Base-by-base conservation (phyloP, 192 early-diverging fungal genomes). In the Backusella morwellensis region DNA sequence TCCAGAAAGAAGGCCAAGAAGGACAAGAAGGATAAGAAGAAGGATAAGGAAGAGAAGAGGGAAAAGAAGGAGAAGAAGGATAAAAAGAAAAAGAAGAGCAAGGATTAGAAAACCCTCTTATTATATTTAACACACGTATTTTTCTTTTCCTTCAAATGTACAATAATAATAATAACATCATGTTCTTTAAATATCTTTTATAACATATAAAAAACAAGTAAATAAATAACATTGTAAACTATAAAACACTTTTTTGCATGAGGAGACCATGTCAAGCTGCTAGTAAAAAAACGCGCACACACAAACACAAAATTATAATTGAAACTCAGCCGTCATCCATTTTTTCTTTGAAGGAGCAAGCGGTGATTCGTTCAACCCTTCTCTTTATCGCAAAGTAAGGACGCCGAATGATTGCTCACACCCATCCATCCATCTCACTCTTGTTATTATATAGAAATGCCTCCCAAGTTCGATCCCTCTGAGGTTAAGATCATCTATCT, bases 401-500 rank as follows among this genome's bases (percentile, higher is more conserved):
- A 68, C 35, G 35, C 67, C n/a, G 17, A 21, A 68, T 17, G 35
- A 68, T 68, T 52, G 44, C 38, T 54, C 32, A 34, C 14, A 76
- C 72, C 76, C 68, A 78, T 78, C 70, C 77, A 79, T 79, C 78
- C 78, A 73, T 56, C 66, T 41, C 11, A 15, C 32, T 50, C 66
- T 67, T 52, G 5, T 38, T 35, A 66, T 66, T 26, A n/a, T 66
- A 75, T 63, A 52, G 41, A 73, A 36, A 81, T 81, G 80, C 95
- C 95, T 81, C 95, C 94, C 83, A 95, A 97, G 91, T 88, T 94
- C 86, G 95, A 97, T 86, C 91, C 95, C 77, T 85, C 79, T 82
- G 92, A 90, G 84, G 86, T 95, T 81, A 91, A 90, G 81, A 87
- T 88, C 75, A 90, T 99, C 87, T 93, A 95, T 88, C 93, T 99